Percentiles rank a stretch among this genome's conserved stretches.
Conservation (phyloP, 805 yeast genomes). For the Torulaspora maleeae region DNA sequence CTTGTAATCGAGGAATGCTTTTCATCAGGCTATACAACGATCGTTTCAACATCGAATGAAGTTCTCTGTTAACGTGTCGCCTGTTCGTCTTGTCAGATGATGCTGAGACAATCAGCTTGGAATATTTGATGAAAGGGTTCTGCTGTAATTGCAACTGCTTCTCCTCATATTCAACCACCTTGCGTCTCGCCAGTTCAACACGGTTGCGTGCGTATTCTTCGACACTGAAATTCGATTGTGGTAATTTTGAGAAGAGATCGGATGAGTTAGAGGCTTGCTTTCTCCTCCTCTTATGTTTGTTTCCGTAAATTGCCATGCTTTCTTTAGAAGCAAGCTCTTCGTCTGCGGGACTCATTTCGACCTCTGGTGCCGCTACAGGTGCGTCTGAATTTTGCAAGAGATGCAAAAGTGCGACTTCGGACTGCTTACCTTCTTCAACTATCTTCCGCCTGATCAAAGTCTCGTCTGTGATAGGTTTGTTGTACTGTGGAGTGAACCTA, state of each 20-base stretch:
- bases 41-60: slow-evolving; percentile 12
- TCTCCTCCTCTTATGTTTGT: slow-evolving; percentile 5
- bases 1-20: slow-evolving; percentile 15
- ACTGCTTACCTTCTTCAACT: slow-evolving; percentile 74
- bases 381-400: slow-evolving; percentile 12
- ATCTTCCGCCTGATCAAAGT: slow-evolving; percentile 63
- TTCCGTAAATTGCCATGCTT: slow-evolving; percentile 13
- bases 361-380: background rate
- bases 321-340: slow-evolving; percentile 16
- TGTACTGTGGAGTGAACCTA: slow-evolving; percentile 66
- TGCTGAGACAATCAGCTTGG: slow-evolving; percentile 11
- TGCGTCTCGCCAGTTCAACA: slow-evolving; percentile 35
- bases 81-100: slow-evolving; percentile 10
- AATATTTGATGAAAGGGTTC: slow-evolving; percentile 29
- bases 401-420: slow-evolving; percentile 63
- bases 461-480: slow-evolving; percentile 62
- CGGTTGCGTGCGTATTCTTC: slow-evolving; percentile 53
- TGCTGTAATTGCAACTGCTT: slow-evolving; percentile 18
- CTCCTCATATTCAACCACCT: slow-evolving; percentile 28
- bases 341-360: slow-evolving; percentile 8
- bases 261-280: slow-evolving; percentile 1
- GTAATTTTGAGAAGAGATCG: slow-evolving; percentile 9
- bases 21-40: slow-evolving; percentile 19
- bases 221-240: slow-evolving; percentile 45
- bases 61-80: slow-evolving; percentile 10